phyloP scores from a whole-genome alignment of 345 rosid species.

The Salix brachista region DNA sequence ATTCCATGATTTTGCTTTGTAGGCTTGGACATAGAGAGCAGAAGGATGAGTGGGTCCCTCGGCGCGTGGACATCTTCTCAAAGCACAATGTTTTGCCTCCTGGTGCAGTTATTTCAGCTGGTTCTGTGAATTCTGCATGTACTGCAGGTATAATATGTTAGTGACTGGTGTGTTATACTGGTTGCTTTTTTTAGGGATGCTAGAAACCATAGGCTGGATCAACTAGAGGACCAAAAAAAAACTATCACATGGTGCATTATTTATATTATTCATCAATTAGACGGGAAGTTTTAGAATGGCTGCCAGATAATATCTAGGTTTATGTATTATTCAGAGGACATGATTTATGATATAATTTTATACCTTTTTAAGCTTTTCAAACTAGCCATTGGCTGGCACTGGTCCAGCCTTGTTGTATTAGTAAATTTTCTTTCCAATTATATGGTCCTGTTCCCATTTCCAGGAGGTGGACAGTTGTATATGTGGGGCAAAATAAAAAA shows the following conservation, averaged over 20 bases:
- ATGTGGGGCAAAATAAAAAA: slow-evolving; percentile 99
- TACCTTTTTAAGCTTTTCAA: not conserved
- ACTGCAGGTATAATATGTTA: slow-evolving; percentile 66
- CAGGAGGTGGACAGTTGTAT: slow-evolving; percentile 96
- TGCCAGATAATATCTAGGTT: not conserved
- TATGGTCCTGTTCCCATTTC: slow-evolving; percentile 4
- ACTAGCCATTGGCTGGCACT: not conserved
- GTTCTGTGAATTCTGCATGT: slow-evolving; percentile 78
- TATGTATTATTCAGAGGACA: not conserved
- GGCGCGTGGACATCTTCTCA: slow-evolving; percentile 78
- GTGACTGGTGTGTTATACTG: not conserved
- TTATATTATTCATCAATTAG: not conserved
- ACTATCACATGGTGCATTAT: not conserved
- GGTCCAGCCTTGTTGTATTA: not conserved
- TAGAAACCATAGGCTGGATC: not conserved
- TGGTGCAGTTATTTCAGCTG: slow-evolving; percentile 79
- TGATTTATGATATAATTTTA: not conserved
- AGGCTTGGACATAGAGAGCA: slow-evolving; percentile 99
- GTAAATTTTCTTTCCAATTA: not conserved
- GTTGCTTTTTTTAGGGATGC: not conserved
- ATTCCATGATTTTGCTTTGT: slow-evolving; percentile 22
- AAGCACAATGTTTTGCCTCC: slow-evolving; percentile 71
- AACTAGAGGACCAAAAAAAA: not conserved
- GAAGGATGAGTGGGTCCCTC: slow-evolving; percentile 96
- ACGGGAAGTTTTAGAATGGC: not conserved